Evolutionary conservation across 345 rosid genomes (phyloP), one percentile per base, ranked within the genome.

Genomic region (Syzygium aromaticum): DNA sequence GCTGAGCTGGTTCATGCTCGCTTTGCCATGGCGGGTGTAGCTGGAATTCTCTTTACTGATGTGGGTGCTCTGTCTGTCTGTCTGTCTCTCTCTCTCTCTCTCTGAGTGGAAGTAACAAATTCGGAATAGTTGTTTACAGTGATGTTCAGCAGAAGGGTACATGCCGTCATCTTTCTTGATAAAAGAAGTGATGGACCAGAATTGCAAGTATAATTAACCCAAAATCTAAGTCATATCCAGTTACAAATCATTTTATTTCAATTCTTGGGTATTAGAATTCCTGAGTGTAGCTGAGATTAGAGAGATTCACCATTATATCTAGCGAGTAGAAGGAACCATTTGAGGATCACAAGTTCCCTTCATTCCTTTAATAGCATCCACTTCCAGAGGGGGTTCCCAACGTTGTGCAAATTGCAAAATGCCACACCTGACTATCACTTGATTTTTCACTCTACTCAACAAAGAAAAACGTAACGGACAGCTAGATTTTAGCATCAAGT

Each of bases 1-100:
- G 99, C 99, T 52, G 98, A 97, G 91, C 90, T 96, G 88, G 98
- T 96, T 78, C 99, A 95, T 87, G 86, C 96, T 84, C 98, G 99
- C 89, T 97, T 97, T 88, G 98, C 99, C 6, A 96, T 94, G 99
- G 94, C 93, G 15, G 99, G 99, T 78, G 95, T 95, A 88, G 99
- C 97, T 6, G 99, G 98, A 83, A 97, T 97, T 91, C 95, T 97
- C 51, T 94, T 95, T 88, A 97, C 99, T 4, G 99, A 97, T 87
- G 99, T 93, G 87, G 91, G 94, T 87, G 49, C 30, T 4, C 21
- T 30, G 33, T 21, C n/a, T 63, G 12, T 57, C 51, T 3, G 23
- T 43, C 30, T 27, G 38, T 28, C 63, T 27, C 64, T 59, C n/a
- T 23, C 33, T 84, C 61, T 83, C 54, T 67, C 80, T 67, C 78